Evolutionary conservation across 805 yeast genomes (phyloP), one percentile per base, ranked within the genome.

Genomic region (Wickerhamiella siamensis): DNA sequence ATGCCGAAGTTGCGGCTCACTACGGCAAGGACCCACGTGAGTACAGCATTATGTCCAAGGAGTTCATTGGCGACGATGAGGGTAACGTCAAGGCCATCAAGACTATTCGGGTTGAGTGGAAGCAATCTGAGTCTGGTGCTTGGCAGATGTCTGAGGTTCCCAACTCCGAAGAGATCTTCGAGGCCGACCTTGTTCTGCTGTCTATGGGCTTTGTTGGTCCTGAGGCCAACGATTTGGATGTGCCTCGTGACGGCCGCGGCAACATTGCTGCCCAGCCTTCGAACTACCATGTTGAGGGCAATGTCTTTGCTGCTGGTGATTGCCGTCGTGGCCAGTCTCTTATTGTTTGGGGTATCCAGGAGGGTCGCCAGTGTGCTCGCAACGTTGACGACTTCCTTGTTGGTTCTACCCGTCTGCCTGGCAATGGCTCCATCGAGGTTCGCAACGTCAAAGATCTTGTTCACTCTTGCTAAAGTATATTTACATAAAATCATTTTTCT

Each of bases 121-220:
- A 83, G 71, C 77, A 84, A 58, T 79, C 95, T 17, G 94, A 82
- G 56, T 71, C 80, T 43, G 97, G 97, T 17, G 96, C 94, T 31
- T 88, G 97, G 97, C 96, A 87, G 65, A 91, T 91, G 98, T 82
- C 87, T 50, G 97, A 88, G 66, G 76, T 87, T 52, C 95, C 97
- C 44, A 91, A 88, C 42, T 76, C 87, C 46, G 97, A 91, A 61
- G 95, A 88, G 59, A 69, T 80, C 51, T 88, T 86, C 76, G 83
- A 87, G 47, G 97, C 97, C 39, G 98, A 88, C 56, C 71, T 88
- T 52, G 95, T 88, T 14, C 70, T 88, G 53, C 70, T 88, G 55
- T 86, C 96, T 2, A 88, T 88, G 97, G 98, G 98, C 47, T 88
- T 88, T 62, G 76, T 86, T 58, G 97, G 98, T 10, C 97, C 98